phyloP scores from a whole-genome alignment of 805 yeast species.

The Kregervanrija pseudodelftensis region DNA sequence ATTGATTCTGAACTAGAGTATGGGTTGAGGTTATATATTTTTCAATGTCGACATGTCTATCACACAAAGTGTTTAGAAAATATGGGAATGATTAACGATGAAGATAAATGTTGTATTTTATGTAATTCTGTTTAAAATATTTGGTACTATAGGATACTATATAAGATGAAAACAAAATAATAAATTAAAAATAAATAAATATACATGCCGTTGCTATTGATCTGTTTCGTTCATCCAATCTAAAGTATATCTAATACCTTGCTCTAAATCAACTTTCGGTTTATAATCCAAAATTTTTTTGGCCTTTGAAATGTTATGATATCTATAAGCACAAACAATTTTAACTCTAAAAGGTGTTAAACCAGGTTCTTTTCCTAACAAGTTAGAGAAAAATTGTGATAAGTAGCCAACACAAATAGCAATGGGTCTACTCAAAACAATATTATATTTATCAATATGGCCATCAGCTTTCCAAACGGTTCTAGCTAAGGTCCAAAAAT shows the following conservation, averaged over 20 bases:
- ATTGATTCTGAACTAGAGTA: slow-evolving; percentile 4
- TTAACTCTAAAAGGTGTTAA: slow-evolving; percentile 92
- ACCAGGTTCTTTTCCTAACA: slow-evolving; percentile 83
- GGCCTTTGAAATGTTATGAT: slow-evolving; percentile 88
- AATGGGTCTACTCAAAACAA: slow-evolving; percentile 64
- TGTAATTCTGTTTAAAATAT: slow-evolving; percentile 23
- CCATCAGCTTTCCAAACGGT: slow-evolving; percentile 98
- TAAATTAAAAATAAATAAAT: neutral
- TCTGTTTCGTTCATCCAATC: slow-evolving; percentile 80
- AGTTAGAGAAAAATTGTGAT: slow-evolving; percentile 63
- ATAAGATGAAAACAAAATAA: neutral
- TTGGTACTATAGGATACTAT: neutral
- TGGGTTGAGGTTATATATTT: slow-evolving; percentile 37
- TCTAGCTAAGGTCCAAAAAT: slow-evolving; percentile 95
- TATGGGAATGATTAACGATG: slow-evolving; percentile 31
- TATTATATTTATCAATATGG: slow-evolving; percentile 59
- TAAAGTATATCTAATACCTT: slow-evolving; percentile 72
- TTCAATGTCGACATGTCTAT: slow-evolving; percentile 62
- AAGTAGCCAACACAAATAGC: slow-evolving; percentile 79
- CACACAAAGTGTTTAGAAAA: slow-evolving; percentile 50
- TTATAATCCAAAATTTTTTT: slow-evolving; percentile 66
- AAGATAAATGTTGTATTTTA: slow-evolving; percentile 30
- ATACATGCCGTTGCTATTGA: slow-evolving; percentile 5
- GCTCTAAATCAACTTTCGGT: slow-evolving; percentile 72
- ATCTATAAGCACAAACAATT: slow-evolving; percentile 87